These are phyloP conservation scores for Wickerhamiella australiensis DNA, from an alignment of 805 yeast species.

Conservation along the genomic window DNA sequence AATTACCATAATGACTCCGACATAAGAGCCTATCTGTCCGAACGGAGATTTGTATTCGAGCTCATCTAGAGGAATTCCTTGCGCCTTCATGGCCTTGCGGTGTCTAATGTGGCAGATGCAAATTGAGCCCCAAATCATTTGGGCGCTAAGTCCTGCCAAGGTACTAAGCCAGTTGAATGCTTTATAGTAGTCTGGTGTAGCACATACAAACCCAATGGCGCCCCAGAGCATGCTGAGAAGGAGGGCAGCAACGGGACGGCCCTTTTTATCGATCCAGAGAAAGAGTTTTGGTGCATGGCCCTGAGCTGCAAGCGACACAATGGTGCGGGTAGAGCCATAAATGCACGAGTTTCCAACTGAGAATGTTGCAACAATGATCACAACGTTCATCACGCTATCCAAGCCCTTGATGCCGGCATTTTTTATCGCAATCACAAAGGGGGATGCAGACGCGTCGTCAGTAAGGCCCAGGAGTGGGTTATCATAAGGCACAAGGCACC, in stretches of 20 bases:
- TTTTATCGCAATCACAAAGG: constrained; percentile 59
- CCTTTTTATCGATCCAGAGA: constrained; percentile 60
- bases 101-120: constrained; percentile 57
- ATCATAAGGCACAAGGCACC: constrained; percentile 58
- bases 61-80: constrained; percentile 60
- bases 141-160: constrained; percentile 64
- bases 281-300: constrained; percentile 50
- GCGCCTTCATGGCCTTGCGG: constrained; percentile 46
- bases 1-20: constrained; percentile 46
- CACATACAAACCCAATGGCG: constrained; percentile 48
- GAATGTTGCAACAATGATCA: constrained; percentile 52
- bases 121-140: constrained; percentile 69
- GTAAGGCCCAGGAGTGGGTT: constrained; percentile 39
- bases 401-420: constrained; percentile 55
- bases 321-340: constrained; percentile 56
- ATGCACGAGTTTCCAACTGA: constrained; percentile 67
- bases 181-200: constrained; percentile 37
- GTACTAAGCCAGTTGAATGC: constrained; percentile 68
- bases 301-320: constrained; percentile 54
- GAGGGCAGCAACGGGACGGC: constrained; percentile 68
- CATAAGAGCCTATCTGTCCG: constrained; percentile 56
- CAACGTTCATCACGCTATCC: constrained; percentile 61
- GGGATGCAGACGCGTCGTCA: constrained; percentile 55
- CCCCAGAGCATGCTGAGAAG: constrained; percentile 37
- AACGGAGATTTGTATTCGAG: constrained; percentile 52